These are phyloP conservation scores for Mycena sanguinolenta DNA, from an alignment of 768 basidiomycete species.

Conservation along the genomic window DNA sequence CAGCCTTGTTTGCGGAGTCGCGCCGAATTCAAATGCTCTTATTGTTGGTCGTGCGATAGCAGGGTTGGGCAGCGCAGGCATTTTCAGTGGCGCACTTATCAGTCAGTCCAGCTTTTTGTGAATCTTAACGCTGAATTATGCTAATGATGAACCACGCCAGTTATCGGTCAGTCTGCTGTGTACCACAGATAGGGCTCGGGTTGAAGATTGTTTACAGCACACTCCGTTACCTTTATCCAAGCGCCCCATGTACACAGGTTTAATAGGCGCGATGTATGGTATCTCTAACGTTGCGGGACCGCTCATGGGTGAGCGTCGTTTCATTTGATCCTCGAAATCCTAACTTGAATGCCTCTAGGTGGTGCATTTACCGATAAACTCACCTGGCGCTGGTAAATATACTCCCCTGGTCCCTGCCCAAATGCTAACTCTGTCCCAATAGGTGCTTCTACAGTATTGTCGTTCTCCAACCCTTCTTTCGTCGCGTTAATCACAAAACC, in stretches of 20 bases:
- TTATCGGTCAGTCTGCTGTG: neutral
- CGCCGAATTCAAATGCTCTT: constrained; percentile 41
- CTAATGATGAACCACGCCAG: neutral
- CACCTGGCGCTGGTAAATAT: neutral
- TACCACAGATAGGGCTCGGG: constrained; percentile 23
- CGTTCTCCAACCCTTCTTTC: neutral
- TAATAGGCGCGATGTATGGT: constrained; percentile 50
- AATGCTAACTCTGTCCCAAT: neutral
- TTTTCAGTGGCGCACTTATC: constrained; percentile 39
- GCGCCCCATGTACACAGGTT: constrained; percentile 51
- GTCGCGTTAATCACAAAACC: neutral
- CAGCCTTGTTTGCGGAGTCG: constrained; percentile 46
- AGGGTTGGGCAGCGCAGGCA: constrained; percentile 59
- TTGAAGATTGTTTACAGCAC: constrained; percentile 8
- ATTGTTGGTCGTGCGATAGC: constrained; percentile 61
- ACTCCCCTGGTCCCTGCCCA: neutral
- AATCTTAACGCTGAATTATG: neutral
- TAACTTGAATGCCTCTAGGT: neutral
- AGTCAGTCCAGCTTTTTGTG: neutral
- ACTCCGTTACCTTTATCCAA: constrained; percentile 45
- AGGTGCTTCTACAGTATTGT: constrained; percentile 1
- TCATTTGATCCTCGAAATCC: neutral
- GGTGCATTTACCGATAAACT: constrained; percentile 7
- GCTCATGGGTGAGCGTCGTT: constrained; percentile 37
- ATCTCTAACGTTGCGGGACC: constrained; percentile 42